These are phyloP conservation scores for Casuarina equisetifolia DNA, from an alignment of 306 rosid genomes.

Conservation along the genomic window DNA sequence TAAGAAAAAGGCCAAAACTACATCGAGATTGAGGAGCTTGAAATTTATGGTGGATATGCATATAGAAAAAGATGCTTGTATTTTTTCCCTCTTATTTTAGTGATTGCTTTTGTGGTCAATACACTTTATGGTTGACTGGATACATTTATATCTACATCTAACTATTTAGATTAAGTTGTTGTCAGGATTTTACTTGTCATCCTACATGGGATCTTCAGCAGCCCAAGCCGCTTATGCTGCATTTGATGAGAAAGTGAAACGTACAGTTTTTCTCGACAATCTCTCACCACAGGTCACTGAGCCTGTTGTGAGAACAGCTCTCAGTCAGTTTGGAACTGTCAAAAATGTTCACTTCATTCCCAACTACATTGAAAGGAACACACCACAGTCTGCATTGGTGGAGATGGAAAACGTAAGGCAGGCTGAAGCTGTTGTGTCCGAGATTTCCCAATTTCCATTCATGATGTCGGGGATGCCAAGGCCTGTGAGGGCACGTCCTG, in stretches of 20 bases:
- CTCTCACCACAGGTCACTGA: conserved; percentile 79
- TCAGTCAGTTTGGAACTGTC: conserved; percentile 71
- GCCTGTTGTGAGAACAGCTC: conserved; percentile 58
- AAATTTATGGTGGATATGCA: background rate
- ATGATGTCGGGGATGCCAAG: conserved; percentile 94
- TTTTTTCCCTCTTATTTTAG: background rate
- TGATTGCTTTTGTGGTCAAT: background rate
- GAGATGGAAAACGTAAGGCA: conserved; percentile 63
- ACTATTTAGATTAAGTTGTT: conserved; percentile 12
- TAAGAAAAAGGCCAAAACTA: background rate
- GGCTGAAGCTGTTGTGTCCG: conserved; percentile 44
- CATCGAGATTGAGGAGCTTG: background rate
- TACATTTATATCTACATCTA: background rate
- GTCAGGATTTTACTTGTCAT: conserved; percentile 29
- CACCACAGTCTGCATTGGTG: conserved; percentile 58
- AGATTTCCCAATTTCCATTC: conserved; percentile 47
- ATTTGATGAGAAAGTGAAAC: conserved; percentile 59
- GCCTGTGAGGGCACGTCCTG: conserved; percentile 63
- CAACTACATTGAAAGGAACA: conserved; percentile 48
- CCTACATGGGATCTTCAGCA: conserved; percentile 47
- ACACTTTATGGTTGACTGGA: background rate
- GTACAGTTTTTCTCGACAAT: conserved; percentile 73
- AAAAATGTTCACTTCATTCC: conserved; percentile 59
- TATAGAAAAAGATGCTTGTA: no score
- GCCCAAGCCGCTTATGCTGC: conserved; percentile 48